Evolutionary conservation across 2,329 filamentous ascomycete species (phyloP).

Genomic region (Sordariomycetes sp.): DNA sequence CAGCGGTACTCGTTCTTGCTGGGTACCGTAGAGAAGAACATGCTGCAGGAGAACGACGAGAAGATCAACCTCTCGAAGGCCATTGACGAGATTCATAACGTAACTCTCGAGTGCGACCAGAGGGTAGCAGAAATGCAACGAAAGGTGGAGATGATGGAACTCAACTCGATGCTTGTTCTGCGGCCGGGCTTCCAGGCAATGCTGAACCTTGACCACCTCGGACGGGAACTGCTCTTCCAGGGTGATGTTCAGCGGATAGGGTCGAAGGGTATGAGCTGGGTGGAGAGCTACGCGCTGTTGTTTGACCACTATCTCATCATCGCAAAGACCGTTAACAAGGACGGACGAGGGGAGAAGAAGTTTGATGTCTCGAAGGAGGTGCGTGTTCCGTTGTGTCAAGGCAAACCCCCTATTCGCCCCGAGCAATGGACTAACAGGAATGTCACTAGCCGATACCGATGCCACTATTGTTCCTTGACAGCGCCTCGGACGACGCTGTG

Average conservation of each 20-base stretch:
- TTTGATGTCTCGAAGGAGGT: conserved; percentile 92
- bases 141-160: conserved; percentile 79
- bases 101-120: conserved; percentile 82
- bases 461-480: conserved; percentile 88
- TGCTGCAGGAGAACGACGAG: conserved; percentile 75
- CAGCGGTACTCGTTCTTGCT: conserved; percentile 84
- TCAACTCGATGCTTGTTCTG: conserved; percentile 73
- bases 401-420: not conserved
- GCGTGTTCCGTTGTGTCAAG: conserved; percentile 16
- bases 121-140: conserved; percentile 88
- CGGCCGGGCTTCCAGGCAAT: conserved; percentile 82
- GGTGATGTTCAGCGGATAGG: conserved; percentile 86
- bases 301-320: conserved; percentile 96
- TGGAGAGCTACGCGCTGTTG: conserved; percentile 85
- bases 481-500: conserved; percentile 82
- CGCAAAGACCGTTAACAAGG: conserved; percentile 69
- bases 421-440: conserved; percentile 17
- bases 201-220: conserved; percentile 88
- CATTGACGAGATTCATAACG: conserved; percentile 81
- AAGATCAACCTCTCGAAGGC: conserved; percentile 75
- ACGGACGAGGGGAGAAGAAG: conserved; percentile 62
- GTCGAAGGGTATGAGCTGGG: conserved; percentile 80
- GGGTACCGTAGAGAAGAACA: conserved; percentile 73
- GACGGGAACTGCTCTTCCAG: conserved; percentile 76
- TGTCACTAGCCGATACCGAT: conserved; percentile 72